Conservation (phyloP, 768 basidiomycete species). For the Hysterangium stoloniferum region DNA sequence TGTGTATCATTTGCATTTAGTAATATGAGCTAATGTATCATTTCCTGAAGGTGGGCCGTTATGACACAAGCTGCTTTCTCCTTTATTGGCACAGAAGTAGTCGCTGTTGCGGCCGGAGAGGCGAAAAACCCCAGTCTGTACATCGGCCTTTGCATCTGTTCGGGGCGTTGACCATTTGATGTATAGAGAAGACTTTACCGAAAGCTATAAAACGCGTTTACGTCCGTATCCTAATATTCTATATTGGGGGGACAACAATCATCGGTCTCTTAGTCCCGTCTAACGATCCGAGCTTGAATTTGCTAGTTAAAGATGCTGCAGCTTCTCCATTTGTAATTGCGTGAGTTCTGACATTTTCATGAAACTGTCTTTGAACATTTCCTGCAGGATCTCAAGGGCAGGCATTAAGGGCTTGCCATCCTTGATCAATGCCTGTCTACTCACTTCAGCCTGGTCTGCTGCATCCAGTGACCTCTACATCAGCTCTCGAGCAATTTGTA, state of each 20-base stretch:
- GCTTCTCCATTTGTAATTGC: constrained; percentile 91
- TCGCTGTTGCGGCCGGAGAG: constrained; percentile 53
- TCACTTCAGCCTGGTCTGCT: constrained; percentile 91
- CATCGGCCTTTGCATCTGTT: background rate
- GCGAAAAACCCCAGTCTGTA: constrained; percentile 39
- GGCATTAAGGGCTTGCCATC: no score
- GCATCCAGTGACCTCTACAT: constrained; percentile 87
- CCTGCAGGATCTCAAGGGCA: constrained; percentile 46
- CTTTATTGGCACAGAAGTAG: constrained; percentile 90
- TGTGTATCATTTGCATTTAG: constrained; percentile 47
- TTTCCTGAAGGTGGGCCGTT: constrained; percentile 19
- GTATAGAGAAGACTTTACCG: constrained; percentile 23
- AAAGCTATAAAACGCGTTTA: constrained; percentile 39
- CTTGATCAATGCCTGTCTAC: constrained; percentile 75
- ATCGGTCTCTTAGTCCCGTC: constrained; percentile 83
- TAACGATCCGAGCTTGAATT: constrained; percentile 44
- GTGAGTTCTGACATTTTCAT: background rate
- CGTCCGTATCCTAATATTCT: constrained; percentile 43
- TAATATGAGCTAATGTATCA: constrained; percentile 16
- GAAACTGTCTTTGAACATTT: background rate
- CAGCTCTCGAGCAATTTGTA: constrained; percentile 78
- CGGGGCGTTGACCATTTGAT: background rate
- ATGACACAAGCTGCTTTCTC: constrained; percentile 82
- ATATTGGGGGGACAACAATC: constrained; percentile 34
- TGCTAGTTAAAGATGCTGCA: constrained; percentile 54